Evolutionary conservation across 129 eudicot species (phyloP).

Genomic region (Ambrosia trifida): DNA sequence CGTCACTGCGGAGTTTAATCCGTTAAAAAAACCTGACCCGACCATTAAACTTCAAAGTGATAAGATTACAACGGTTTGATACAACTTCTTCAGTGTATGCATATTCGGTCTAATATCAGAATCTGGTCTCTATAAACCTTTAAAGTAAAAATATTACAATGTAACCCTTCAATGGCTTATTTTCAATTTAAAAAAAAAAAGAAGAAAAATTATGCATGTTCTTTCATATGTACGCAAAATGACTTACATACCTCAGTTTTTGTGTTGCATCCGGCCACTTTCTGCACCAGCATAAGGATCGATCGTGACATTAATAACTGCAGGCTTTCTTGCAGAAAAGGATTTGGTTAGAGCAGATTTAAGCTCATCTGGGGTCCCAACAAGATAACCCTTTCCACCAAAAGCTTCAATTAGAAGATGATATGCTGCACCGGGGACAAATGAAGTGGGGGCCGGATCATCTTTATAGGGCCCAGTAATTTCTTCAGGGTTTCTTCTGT

Average conservation of each 20-base stretch:
- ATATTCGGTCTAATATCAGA: background rate
- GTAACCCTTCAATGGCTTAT: constrained; percentile 12
- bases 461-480: constrained; percentile 82
- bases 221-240: constrained; percentile 16
- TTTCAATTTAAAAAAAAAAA: background rate
- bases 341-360: constrained; percentile 76
- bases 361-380: constrained; percentile 83
- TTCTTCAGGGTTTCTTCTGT: constrained; percentile 80
- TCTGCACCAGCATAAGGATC: constrained; percentile 98
- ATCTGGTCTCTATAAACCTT: constrained; percentile 2
- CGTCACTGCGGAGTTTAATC: background rate
- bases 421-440: constrained; percentile 89
- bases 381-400: constrained; percentile 98
- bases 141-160: too few species aligned
- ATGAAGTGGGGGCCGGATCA: constrained; percentile 97
- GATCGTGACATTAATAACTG: constrained; percentile 85
- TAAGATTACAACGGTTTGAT: too few species aligned
- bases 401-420: constrained; percentile 84
- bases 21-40: too few species aligned
- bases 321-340: constrained; percentile 76
- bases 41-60: too few species aligned
- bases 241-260: constrained; percentile 56
- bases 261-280: constrained; percentile 97
- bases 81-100: background rate
- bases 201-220: background rate